Evolutionary conservation across 1,284 basidiomycete genomes (phyloP), one percentile per base, ranked within the genome.

Genomic region (Naganishia sp.): DNA sequence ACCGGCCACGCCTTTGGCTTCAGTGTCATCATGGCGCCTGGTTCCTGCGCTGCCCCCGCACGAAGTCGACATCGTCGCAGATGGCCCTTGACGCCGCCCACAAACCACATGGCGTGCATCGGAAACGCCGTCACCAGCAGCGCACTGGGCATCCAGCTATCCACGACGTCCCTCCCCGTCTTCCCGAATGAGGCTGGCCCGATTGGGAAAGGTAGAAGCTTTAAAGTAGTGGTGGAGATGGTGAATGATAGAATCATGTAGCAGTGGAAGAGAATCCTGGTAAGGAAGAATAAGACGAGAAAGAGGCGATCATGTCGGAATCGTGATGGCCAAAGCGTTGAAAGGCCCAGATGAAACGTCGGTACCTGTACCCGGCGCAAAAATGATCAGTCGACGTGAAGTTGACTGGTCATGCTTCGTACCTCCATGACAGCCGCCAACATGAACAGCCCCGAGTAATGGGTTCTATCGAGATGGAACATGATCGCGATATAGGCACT

Each of bases 51-150:
- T 25, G 21, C 49, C 21, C 10, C 13, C 13, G 5, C 49, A 10
- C 13, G 49, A 15, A 25, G 49, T 2, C 49, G 50, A 23, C 69
- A 73, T 10, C 83, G 78, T 68, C 79, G 80, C 49, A 84, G 56
- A 69, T 85, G 84, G 0, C 85, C 84, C 58, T 76, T 79, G 49
- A 87, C 53, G 60, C 84, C 85, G 11, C 82, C 83, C 6, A 71
- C 68, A 76, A 86, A 86, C 86, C 86, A 87, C 41, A 77, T 72
- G 2, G 78, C 80, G 68, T 87, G 86, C 60, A 87, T 74, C 1
- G 82, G 80, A 39, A 85, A 79, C n/a, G 85, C 82, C 53, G 76
- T 69, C 3, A 72, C 69, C 60, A 85, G 77, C 61, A 85, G 72
- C 23, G 75, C 65, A 0, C 78, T 74, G 1, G 85, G 84, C 1